phyloP scores from a whole-genome alignment of 176 grass and related monocot genomes.

The Carex myosuroides region DNA sequence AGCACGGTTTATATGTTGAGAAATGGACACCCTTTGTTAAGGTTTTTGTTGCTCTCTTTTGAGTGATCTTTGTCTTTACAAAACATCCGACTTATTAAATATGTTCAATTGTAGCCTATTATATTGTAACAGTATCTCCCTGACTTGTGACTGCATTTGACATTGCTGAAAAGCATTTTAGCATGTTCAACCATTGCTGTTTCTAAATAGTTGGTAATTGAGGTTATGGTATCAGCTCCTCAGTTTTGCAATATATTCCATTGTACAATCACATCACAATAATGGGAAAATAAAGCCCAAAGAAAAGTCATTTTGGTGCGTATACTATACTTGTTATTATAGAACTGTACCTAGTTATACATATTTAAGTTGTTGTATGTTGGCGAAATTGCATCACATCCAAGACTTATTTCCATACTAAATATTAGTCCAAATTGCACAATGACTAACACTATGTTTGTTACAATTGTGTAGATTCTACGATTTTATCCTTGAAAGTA shows the following conservation, averaged over 20 bases:
- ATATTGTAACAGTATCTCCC: neutral
- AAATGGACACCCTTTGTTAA: conserved; percentile 77
- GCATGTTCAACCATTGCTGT: neutral
- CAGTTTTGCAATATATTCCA: neutral
- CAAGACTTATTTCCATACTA: neutral
- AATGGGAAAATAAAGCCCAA: neutral
- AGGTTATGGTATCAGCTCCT: neutral
- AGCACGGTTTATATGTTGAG: conserved; percentile 85
- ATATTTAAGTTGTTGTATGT: neutral
- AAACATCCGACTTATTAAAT: neutral
- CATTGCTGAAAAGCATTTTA: neutral
- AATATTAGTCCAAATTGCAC: neutral
- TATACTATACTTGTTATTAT: neutral
- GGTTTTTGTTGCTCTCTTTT: conserved; percentile 44
- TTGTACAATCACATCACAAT: neutral
- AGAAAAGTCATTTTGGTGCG: neutral
- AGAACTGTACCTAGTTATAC: neutral
- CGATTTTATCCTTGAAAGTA: neutral
- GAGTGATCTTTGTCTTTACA: neutral
- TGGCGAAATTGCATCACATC: neutral
- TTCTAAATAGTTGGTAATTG: neutral
- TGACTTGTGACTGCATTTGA: neutral
- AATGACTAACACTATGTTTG: neutral
- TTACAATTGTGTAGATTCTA: neutral
- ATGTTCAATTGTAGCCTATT: neutral